Percentiles rank a stretch among this genome's conserved stretches.
These are phyloP conservation scores for Letharia columbiana DNA, from an alignment of 495 filamentous ascomycete genomes.

Conservation along the genomic window DNA sequence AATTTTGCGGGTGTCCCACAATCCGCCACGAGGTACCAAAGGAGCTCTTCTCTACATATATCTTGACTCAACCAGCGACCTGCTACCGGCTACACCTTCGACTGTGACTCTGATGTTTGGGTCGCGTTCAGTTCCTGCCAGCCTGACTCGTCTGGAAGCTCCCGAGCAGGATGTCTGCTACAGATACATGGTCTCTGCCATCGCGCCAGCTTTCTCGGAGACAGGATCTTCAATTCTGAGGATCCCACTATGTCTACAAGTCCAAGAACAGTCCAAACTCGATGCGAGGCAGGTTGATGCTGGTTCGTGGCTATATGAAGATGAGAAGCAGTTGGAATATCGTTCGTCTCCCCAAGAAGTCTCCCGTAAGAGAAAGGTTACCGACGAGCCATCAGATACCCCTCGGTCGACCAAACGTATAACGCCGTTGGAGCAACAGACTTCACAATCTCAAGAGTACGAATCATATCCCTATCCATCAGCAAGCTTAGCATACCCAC, in stretches of 20 bases:
- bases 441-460: conserved; percentile 32
- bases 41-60: conserved; percentile 65
- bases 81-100: conserved; percentile 47
- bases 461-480: conserved; percentile 27
- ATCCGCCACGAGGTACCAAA: conserved; percentile 55
- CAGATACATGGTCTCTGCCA: conserved; percentile 62
- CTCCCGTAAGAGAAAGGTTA: conserved; percentile 49
- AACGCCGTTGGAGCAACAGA: conserved; percentile 35
- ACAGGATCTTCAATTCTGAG: conserved; percentile 59
- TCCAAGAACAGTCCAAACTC: conserved; percentile 59
- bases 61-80: conserved; percentile 64
- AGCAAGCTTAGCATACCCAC: conserved; percentile 35
- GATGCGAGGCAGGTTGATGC: conserved; percentile 55
- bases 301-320: conserved; percentile 69
- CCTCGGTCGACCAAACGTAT: conserved; percentile 38
- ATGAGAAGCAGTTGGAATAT: conserved; percentile 33
- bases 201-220: conserved; percentile 59
- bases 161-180: conserved; percentile 42
- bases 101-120: conserved; percentile 68
- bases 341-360: conserved; percentile 15
- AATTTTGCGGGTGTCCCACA: conserved; percentile 55
- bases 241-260: conserved; percentile 63
- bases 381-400: conserved; percentile 38
- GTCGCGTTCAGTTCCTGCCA: conserved; percentile 53
- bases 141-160: conserved; percentile 51